Base-by-base conservation (phyloP, 148 eudicot genomes). In the Salicornia ramosissima region DNA sequence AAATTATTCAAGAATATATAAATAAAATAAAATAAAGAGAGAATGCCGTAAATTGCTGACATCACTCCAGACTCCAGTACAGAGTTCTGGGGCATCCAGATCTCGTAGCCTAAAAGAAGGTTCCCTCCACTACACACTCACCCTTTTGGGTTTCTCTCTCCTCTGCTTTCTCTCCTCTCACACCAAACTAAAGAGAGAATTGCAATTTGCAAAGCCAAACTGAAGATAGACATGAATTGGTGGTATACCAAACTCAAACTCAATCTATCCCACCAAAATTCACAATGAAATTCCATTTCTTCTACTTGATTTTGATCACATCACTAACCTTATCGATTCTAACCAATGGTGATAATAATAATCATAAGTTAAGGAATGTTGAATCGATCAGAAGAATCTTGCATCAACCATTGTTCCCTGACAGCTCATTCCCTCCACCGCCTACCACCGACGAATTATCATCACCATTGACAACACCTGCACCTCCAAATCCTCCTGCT, bases 351-450 rank as follows among this genome's bases (percentile, higher is more conserved):
- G 65, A 72, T 14, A 58, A 6, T 22, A 43, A 68, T 63, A 53
- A 58, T 60, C 59, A 72, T 14, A 58, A 6, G 50, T 42, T 49
- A 54, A 71, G 34, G 55, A 59, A 36, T 61, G 28, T 19, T 29
- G 69, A 61, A 45, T 40, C 29, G 43, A 63, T 73, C 33, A 86
- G 96, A 77, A 83, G 97, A 84, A 82, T 86, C 64, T 82, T 92
- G 15, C 97, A 92, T 73, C 87, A 92, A 53, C 96, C 97, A 26
- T 76, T 92, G 18, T 89, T 82, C 49, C 91, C 96, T 14, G 84
- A 56, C 0, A 83, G 77, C 74, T 80, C 93, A 47, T 25, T n/a
- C n/a, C n/a, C 81, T 1, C 87, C 85, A 5, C 91, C 91, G 31
- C 86, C 88, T 1, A 71, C 72, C 15, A 73, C 2, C 15, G 56